Evolutionary conservation across 2,329 filamentous ascomycete genomes (phyloP), one percentile per base, ranked within the genome.

Genomic region (Ophiostoma piceae): DNA sequence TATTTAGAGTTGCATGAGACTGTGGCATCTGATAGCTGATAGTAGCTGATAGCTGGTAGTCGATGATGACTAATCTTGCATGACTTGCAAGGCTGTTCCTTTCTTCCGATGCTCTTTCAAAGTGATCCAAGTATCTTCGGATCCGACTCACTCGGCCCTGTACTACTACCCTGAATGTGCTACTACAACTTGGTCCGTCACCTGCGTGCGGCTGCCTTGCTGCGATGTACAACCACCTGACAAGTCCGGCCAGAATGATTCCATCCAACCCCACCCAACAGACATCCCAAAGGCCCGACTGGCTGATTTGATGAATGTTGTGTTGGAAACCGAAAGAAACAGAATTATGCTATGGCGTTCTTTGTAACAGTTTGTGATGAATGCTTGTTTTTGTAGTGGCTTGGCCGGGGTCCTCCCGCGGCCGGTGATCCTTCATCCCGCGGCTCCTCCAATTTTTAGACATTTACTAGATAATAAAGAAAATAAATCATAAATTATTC

Each of bases 311-410:
- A 5, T 3, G 26, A 22, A 4, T 57, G n/a, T 1, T 54, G 19
- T 54, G 19, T 11, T 12, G 26, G 5, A 2, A 57, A 57, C 12
- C 2, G 11, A 12, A 11, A 12, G 16, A 22, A 57, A 19, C 3
- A 5, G 16, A 43, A 43, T 5, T 0, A 5, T 43, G 7, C 5
- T 11, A 29, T 29, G 26, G 26, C 2, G 26, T 29, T 1, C 26
- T 29, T 29, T 29, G 26, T 29, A 29, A 29, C 26, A 29, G 26
- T 26, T 35, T 2, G 26, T 29, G 14, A 29, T 16, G 16, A 29
- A 57, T 57, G 51, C 51, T 57, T 57, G 16, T 57, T 57, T 57
- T n/a, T 57, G 22, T 57, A 57, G n/a, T n/a, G 51, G 22, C 51
- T 57, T 57, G 51, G 51, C 51, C n/a, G n/a, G 51, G n/a, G n/a